Base-by-base conservation (phyloP, 2,329 filamentous ascomycete species). In the Sporothrix schenckii region DNA sequence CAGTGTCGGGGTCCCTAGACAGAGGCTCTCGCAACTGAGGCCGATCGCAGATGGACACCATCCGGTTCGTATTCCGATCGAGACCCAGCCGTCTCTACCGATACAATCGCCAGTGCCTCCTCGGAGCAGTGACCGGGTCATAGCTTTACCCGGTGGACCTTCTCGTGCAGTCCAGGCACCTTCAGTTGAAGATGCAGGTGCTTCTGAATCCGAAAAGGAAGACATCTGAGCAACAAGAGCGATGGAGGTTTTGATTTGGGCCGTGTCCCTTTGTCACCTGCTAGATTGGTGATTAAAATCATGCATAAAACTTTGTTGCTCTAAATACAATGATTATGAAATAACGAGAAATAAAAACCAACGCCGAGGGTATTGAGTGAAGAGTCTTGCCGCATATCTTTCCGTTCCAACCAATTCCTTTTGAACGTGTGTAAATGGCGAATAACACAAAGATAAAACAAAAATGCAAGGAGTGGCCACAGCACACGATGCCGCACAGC, bases 281-380 rank as follows among this genome's bases (percentile, higher is more conserved):
- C 16, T 11, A 24, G 34, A 14, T 63, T 19, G 47, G 4, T 41
- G 6, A 9, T 9, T 39, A 44, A 2, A 47, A 39, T 56, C 41
- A 44, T 44, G 41, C 14, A 16, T 44, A 44, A 7, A 27, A 24
- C 24, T 7, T 41, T 30, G 39, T 10, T 24, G 19, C 50, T 44
- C 7, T 30, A 34, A 60, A 60, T 54, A 27, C 6, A 27, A 11
- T 14, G 3, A 44, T 44, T 44, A 16, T 16, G 58, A 10, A 27
- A 13, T n/a, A 30, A 41, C 21, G 56, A 61, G 19, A 41, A 11
- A 21, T 4, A 60, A 41, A 34, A 44, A 58, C 63, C 56, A 68
- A 72, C 70, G 71, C 70, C 70, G 24, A 70, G 67, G 69, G 69
- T 71, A 71, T 71, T 66, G 71, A 72, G 72, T 72, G 72, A 73